A percentile compares a stretch with the other conserved stretches of the same genome.
These are phyloP conservation scores for Chaetomium sp. DNA, from an alignment of 2,329 filamentous ascomycete genomes.

Conservation along the genomic window DNA sequence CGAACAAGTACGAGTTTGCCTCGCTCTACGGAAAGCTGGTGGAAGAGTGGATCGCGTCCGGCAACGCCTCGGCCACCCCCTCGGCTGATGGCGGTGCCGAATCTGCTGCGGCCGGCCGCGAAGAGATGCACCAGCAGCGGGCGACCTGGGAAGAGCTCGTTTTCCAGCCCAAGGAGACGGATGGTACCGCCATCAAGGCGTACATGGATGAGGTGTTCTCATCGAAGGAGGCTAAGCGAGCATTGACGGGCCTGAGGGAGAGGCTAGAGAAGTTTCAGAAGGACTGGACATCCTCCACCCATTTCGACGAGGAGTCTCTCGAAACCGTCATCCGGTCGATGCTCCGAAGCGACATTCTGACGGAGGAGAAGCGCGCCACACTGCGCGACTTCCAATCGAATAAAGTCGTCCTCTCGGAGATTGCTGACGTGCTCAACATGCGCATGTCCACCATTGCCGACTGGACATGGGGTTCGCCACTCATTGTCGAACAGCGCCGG, in stretches of 20 bases:
- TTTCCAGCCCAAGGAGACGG: conserved; percentile 43
- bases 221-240: conserved; percentile 33
- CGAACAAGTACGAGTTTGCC: conserved; percentile 50
- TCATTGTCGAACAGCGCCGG: conserved; percentile 34
- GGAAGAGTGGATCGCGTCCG: conserved; percentile 44
- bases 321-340: conserved; percentile 42
- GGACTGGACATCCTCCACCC: conserved; percentile 18
- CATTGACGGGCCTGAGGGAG: conserved; percentile 36
- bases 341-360: conserved; percentile 43
- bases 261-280: conserved; percentile 33
- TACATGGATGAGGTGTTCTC: conserved; percentile 48
- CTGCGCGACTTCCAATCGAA: conserved; percentile 31
- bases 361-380: conserved; percentile 28
- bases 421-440: conserved; percentile 41
- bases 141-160: conserved; percentile 49
- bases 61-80: conserved; percentile 17
- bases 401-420: conserved; percentile 32
- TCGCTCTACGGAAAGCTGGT: conserved; percentile 50
- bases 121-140: conserved; percentile 48
- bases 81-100: conserved; percentile 25
- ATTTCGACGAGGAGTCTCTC: conserved; percentile 38
- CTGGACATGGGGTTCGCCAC: conserved; percentile 35
- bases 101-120: conserved; percentile 44
- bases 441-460: conserved; percentile 32
- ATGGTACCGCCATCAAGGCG: conserved; percentile 37